Evolutionary conservation across 148 eudicot species (phyloP).

Genomic region (Vaccinium darrowii): DNA sequence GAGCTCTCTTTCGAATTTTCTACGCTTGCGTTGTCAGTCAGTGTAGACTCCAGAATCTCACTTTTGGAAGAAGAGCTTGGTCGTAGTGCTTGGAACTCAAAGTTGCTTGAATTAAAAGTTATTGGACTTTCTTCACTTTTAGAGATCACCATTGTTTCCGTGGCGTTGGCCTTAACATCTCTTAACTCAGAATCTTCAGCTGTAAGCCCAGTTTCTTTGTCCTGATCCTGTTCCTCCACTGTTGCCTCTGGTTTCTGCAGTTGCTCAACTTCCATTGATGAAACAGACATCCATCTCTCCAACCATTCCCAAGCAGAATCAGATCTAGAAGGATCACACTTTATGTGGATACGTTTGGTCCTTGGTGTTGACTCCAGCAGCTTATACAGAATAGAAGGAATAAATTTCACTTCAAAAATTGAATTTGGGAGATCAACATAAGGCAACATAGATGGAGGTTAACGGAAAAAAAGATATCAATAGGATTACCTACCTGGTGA

Average conservation of each 20-base stretch:
- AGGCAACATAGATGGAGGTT: background rate
- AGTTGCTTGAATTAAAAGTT: conserved; percentile 22
- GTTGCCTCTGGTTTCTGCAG: conserved; percentile 24
- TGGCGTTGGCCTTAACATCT: conserved; percentile 19
- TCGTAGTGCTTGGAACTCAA: conserved; percentile 18
- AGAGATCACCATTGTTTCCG: conserved; percentile 24
- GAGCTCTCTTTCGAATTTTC: conserved; percentile 21
- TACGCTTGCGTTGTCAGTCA: conserved; percentile 23
- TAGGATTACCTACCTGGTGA: conserved; percentile 78
- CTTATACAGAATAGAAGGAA: conserved; percentile 32
- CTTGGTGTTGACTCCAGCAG: conserved; percentile 73
- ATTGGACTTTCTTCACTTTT: conserved; percentile 30
- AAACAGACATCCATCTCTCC: conserved; percentile 86
- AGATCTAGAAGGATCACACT: conserved; percentile 70
- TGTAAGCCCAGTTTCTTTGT: conserved; percentile 25
- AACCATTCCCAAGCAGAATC: conserved; percentile 88
- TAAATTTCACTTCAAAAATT: conserved; percentile 1
- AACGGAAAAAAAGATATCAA: background rate
- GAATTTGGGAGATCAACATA: background rate
- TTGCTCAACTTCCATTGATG: conserved; percentile 28
- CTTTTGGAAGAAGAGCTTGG: conserved; percentile 26
- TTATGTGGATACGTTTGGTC: conserved; percentile 53
- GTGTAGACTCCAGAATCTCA: conserved; percentile 26
- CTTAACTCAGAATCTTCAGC: conserved; percentile 31
- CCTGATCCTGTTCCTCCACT: conserved; percentile 24